Base-by-base conservation (phyloP, 306 rosid species). In the Lablab purpureus region DNA sequence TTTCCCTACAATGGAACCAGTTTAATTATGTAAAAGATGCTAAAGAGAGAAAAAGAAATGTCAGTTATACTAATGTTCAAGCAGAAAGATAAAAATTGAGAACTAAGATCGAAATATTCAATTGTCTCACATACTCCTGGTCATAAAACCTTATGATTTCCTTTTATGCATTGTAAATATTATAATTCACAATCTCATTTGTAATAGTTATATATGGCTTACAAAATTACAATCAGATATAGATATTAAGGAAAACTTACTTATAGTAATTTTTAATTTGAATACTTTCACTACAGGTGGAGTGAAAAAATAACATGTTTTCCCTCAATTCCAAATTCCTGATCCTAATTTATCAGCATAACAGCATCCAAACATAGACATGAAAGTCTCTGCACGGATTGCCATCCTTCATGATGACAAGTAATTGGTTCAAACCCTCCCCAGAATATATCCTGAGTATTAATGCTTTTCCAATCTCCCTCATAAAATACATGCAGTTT, bases 1-100 rank as follows among this genome's bases (percentile, higher is more conserved):
- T 91, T 88, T 0, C 97, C 92, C 98, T 94, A 73, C 75, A 85
- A 21, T 6, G 9, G 10, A 55, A 70, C 55, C 22, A 0, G 23
- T 75, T 68, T 62, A 59, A 40, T 67, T 6, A 78, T 55, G 66
- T 25, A 66, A 49, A 56, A 23, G 7, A 45, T 25, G 49, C 21
- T 37, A 43, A 54, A 40, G 64, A 65, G 4, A 14, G 3, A 7
- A 76, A 40, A 14, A n/a, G 10, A 66, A 34, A 3, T 40, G 13
- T 2, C 13, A 18, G 7, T 22, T 22, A n/a, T n/a, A 32, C n/a
- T 74, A 10, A 37, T 36, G 32, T 36, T 54, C 21, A 19, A 50
- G 72, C 10, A 7, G 25, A 60, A 19, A 58, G 51, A 23, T 2
- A 17, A 7, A 64, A 41, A 47, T 7, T 45, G 12, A 58, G 25